Evolutionary conservation across 2,329 filamentous ascomycete species (phyloP).

Genomic region (Geosmithia morbida): DNA sequence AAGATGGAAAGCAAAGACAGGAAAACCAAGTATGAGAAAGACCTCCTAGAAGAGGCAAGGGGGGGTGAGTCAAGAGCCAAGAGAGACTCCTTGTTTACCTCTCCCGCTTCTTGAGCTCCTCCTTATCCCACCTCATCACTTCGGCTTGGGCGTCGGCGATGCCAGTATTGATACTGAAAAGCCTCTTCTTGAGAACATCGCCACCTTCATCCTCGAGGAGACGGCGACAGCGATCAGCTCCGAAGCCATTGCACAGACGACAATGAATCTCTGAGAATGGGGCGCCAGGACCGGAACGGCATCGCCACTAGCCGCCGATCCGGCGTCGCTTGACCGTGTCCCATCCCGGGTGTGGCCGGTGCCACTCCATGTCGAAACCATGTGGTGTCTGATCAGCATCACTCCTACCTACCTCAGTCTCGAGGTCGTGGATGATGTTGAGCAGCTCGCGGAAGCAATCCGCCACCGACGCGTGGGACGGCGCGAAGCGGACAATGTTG

Average conservation of each 20-base stretch:
- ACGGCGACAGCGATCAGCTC: neutral
- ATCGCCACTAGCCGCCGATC: slow-evolving; percentile 1
- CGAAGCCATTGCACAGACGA: neutral
- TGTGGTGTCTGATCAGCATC: no score
- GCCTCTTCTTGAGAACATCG: neutral
- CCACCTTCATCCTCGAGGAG: neutral
- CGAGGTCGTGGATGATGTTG: neutral
- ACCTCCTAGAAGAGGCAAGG: no score
- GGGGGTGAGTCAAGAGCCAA: no score
- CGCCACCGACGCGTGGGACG: neutral
- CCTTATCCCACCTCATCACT: neutral
- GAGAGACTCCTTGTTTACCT: no score
- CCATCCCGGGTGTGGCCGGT: neutral
- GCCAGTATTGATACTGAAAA: neutral
- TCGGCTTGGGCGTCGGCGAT: neutral
- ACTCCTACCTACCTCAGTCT: neutral
- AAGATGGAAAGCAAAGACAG: no score
- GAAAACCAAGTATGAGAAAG: no score
- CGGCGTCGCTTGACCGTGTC: neutral
- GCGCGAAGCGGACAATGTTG: neutral
- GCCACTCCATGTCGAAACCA: slow-evolving; percentile 1
- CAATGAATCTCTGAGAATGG: neutral
- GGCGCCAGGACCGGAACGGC: neutral
- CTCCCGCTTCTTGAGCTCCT: neutral
- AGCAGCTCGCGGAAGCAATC: neutral